Evolutionary conservation across 306 rosid genomes (phyloP), one percentile per base, ranked within the genome.

Genomic region (Pyrus pyrifolia): DNA sequence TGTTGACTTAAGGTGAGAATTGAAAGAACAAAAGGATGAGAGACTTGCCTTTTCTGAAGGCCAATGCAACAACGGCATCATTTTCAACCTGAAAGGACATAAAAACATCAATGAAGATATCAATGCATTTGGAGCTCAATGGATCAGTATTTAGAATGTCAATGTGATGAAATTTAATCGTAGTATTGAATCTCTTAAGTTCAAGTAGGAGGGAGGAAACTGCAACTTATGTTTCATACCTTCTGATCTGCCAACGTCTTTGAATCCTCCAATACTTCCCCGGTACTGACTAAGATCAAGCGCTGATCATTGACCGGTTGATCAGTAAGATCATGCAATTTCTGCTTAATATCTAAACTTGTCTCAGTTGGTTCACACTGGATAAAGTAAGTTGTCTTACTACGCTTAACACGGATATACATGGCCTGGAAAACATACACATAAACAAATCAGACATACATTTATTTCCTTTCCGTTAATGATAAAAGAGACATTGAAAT

Each of bases 281-380:
- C 90, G 13, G 87, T 85, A 65, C 76, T 90, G 82, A 83, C 86
- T 35, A 93, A 81, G 76, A 86, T 80, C 75, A 93, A 80, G 51
- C 86, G 88, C 85, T 93, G 98, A 81, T 93, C 82, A 71, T 81
- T 78, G 29, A 75, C 84, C 2, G 90, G 89, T 66, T 88, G 89
- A 45, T 94, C 97, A 74, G 83, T 45, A 68, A 94, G 90, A 64
- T 84, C 86, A 29, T 87, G 83, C 81, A 94, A 83, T 84, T 94
- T 94, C 87, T 86, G 91, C 86, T 91, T 94, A 75, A 91, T 84
- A 73, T 86, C 92, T 75, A 90, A 83, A 84, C 81, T 74, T 76
- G 89, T 89, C 80, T 94, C 96, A 45, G 94, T 88, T 75, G 97
- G 95, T 81, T 94, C 93, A 79, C 97, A 91, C 85, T 87, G 88